Percentiles rank a stretch among this genome's conserved stretches.
phyloP scores from a whole-genome alignment of 2,329 filamentous ascomycete species.

The Keithomyces neogunnii region DNA sequence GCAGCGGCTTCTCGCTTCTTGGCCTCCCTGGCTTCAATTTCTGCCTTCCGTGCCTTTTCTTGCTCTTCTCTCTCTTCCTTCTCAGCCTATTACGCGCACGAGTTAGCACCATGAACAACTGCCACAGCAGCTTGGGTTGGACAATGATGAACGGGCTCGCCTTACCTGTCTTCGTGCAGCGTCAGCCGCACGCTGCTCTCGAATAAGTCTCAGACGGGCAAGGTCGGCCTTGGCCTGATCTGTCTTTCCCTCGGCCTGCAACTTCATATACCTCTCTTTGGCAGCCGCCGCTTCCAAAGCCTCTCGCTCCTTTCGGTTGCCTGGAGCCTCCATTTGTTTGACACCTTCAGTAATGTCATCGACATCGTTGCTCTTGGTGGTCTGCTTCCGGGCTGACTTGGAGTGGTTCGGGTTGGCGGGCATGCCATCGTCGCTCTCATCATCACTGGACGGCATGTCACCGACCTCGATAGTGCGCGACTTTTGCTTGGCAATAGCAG shows the following conservation, averaged over 20 bases:
- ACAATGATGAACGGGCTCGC: not conserved
- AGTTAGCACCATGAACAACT: slow-evolving; percentile 14
- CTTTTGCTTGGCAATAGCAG: slow-evolving; percentile 71
- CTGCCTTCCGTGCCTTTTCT: slow-evolving; percentile 37
- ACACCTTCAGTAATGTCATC: slow-evolving; percentile 46
- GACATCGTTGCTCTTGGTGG: slow-evolving; percentile 29
- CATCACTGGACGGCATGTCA: slow-evolving; percentile 71
- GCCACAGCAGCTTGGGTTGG: not conserved
- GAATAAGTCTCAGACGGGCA: slow-evolving; percentile 71
- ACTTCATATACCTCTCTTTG: slow-evolving; percentile 82
- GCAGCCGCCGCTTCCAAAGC: slow-evolving; percentile 79
- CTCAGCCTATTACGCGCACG: slow-evolving; percentile 36
- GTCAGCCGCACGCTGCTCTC: slow-evolving; percentile 79
- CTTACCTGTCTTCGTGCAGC: slow-evolving; percentile 70
- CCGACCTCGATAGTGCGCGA: slow-evolving; percentile 68
- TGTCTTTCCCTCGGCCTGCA: slow-evolving; percentile 92
- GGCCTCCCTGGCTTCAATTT: slow-evolving; percentile 47
- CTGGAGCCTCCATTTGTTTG: slow-evolving; percentile 41
- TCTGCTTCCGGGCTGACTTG: slow-evolving; percentile 58
- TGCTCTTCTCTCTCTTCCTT: slow-evolving; percentile 47
- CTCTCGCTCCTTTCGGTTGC: slow-evolving; percentile 52
- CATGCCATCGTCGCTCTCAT: slow-evolving; percentile 55
- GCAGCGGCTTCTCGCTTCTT: slow-evolving; percentile 46
- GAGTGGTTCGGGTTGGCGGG: slow-evolving; percentile 91
- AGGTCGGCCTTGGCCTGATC: slow-evolving; percentile 89